Conservation (phyloP, 805 yeast genomes). For the Starmerella lactis-condensi region DNA sequence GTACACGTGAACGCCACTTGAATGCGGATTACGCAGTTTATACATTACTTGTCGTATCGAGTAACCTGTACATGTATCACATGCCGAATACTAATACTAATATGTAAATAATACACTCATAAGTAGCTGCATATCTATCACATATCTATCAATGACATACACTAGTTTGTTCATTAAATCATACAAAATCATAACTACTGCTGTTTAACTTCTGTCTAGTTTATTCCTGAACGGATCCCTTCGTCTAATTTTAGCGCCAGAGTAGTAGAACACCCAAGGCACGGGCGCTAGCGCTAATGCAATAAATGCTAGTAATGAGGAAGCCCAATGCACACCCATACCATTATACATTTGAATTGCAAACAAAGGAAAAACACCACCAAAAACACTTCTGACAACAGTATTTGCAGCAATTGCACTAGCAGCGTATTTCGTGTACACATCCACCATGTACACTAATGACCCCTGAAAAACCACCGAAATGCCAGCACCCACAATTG, state of each 20-base stretch:
- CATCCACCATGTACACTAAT: constrained; percentile 43
- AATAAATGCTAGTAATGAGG: constrained; percentile 31
- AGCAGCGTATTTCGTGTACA: constrained; percentile 41
- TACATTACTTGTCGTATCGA: too few relatives aligned
- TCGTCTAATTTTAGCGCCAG: constrained; percentile 24
- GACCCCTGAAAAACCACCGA: constrained; percentile 42
- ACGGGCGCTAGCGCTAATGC: constrained; percentile 29
- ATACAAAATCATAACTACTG: too few relatives aligned
- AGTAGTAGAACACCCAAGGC: constrained; percentile 35
- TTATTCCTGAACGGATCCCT: constrained; percentile 12
- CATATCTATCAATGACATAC: too few relatives aligned
- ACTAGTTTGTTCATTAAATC: too few relatives aligned
- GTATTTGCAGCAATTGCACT: constrained; percentile 44
- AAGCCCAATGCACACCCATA: constrained; percentile 37
- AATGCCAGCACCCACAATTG: constrained; percentile 34
- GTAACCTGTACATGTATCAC: too few relatives aligned
- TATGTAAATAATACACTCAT: too few relatives aligned
- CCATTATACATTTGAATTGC: constrained; percentile 39
- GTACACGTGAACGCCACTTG: too few relatives aligned
- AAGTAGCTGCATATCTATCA: too few relatives aligned
- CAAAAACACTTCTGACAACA: constrained; percentile 37
- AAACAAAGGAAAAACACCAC: constrained; percentile 46
- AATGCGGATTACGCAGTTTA: too few relatives aligned
- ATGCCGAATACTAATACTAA: too few relatives aligned
- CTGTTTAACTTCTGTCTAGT: too few relatives aligned